Percentiles rank a stretch among this genome's conserved stretches.
These are phyloP conservation scores for Linnemannia zychae DNA, from an alignment of 192 early-diverging fungal genomes.

Conservation along the genomic window DNA sequence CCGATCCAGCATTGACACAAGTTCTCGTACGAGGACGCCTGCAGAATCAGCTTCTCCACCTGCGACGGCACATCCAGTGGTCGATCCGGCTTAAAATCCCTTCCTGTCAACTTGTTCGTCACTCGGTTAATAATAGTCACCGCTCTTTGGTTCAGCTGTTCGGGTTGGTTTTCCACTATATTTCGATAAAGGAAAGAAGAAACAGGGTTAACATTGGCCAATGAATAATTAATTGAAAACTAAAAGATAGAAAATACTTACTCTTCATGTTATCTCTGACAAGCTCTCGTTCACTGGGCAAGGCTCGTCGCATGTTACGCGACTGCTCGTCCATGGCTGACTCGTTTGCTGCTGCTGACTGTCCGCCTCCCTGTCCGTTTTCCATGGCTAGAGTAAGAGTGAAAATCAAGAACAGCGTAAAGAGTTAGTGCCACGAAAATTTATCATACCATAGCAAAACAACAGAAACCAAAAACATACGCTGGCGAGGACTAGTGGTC, in stretches of 20 bases:
- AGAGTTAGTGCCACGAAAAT: not conserved
- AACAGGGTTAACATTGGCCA: not conserved
- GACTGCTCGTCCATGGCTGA: slow-evolving; percentile 47
- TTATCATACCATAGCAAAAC: not conserved
- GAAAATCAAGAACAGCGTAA: not conserved
- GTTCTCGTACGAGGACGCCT: slow-evolving; percentile 93
- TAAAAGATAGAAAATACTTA: slow-evolving; percentile 37
- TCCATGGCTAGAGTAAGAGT: slow-evolving; percentile 29
- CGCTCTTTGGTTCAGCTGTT: slow-evolving; percentile 82
- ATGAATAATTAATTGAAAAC: not conserved
- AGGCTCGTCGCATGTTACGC: slow-evolving; percentile 37
- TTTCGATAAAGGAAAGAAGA: slow-evolving; percentile 1
- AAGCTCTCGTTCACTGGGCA: slow-evolving; percentile 48
- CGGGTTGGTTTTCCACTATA: slow-evolving; percentile 68
- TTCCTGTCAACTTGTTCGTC: slow-evolving; percentile 93
- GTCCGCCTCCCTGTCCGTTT: slow-evolving; percentile 42
- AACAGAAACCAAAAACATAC: slow-evolving; percentile 15
- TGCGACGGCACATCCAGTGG: slow-evolving; percentile 86
- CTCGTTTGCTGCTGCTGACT: slow-evolving; percentile 20
- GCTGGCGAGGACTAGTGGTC: slow-evolving; percentile 63
- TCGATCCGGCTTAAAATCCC: slow-evolving; percentile 89
- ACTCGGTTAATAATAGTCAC: slow-evolving; percentile 90
- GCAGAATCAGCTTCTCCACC: slow-evolving; percentile 89
- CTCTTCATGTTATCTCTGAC: slow-evolving; percentile 59
- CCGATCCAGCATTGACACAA: slow-evolving; percentile 83